These are phyloP conservation scores for Vitellaria paradoxa DNA, from an alignment of 179 eudicot species.

Conservation along the genomic window DNA sequence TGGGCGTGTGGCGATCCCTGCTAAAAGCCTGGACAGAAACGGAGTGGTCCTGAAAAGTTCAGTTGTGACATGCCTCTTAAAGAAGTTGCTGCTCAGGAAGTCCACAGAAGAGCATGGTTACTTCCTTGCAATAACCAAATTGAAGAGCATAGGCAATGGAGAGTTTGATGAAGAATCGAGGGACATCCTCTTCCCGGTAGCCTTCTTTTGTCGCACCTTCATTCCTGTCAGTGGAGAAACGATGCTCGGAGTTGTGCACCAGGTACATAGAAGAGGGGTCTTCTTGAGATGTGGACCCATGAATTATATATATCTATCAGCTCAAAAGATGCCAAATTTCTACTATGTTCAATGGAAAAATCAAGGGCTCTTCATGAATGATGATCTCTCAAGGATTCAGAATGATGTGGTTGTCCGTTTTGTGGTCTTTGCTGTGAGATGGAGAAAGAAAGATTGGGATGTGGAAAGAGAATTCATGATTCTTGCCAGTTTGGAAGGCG, in stretches of 20 bases:
- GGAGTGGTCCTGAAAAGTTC: slow-evolving; percentile 24
- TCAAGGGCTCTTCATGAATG: slow-evolving; percentile 22
- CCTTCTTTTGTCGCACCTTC: slow-evolving; percentile 39
- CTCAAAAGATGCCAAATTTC: slow-evolving; percentile 42
- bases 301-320: slow-evolving; percentile 36
- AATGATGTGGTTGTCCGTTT: slow-evolving; percentile 41
- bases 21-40: slow-evolving; percentile 20
- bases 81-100: slow-evolving; percentile 24
- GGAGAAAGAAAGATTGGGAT: slow-evolving; percentile 26
- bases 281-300: slow-evolving; percentile 50
- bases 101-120: slow-evolving; percentile 40
- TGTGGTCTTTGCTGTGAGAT: slow-evolving; percentile 36
- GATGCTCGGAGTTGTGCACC: slow-evolving; percentile 44
- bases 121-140: slow-evolving; percentile 43
- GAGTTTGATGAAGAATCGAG: slow-evolving; percentile 6
- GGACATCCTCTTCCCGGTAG: slow-evolving; percentile 27
- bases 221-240: slow-evolving; percentile 44
- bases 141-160: slow-evolving; percentile 38
- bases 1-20: slow-evolving; percentile 21
- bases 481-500: slow-evolving; percentile 49
- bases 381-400: slow-evolving; percentile 44
- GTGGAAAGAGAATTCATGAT: slow-evolving; percentile 28
- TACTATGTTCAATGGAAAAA: slow-evolving; percentile 19
- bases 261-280: slow-evolving; percentile 24
- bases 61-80: slow-evolving; percentile 28